phyloP scores from a whole-genome alignment of 768 basidiomycete species.

The Pulveroboletus sp. region DNA sequence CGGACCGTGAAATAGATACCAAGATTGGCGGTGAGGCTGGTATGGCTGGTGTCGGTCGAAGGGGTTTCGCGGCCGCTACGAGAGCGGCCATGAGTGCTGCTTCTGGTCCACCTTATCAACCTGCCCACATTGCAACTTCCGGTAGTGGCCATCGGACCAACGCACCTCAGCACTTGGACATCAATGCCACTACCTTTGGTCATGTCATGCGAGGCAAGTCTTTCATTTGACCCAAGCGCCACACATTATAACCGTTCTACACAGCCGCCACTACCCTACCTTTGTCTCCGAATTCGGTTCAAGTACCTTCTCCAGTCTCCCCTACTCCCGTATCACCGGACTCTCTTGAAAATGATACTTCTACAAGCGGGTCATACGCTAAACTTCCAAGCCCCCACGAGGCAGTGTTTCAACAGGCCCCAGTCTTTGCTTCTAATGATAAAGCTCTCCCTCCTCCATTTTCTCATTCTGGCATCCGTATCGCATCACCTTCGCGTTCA shows the following conservation, averaged over 20 bases:
- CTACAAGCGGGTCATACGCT: conserved; percentile 14
- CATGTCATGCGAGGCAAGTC: conserved; percentile 30
- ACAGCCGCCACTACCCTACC: conserved; percentile 31
- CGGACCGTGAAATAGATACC: conserved; percentile 51
- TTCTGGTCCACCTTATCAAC: conserved; percentile 12
- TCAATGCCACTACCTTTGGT: conserved; percentile 33
- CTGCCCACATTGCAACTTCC: neutral
- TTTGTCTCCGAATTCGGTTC: conserved; percentile 31
- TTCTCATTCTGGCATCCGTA: conserved; percentile 20
- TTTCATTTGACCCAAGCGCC: neutral
- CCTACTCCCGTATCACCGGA: conserved; percentile 25
- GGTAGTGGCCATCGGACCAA: conserved; percentile 28
- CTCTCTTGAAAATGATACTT: conserved; percentile 10
- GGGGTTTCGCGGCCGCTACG: conserved; percentile 75
- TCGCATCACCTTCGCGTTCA: conserved; percentile 28
- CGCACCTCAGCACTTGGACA: conserved; percentile 44
- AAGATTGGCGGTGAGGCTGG: conserved; percentile 71
- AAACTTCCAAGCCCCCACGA: conserved; percentile 22
- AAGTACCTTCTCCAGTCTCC: conserved; percentile 32
- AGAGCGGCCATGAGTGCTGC: conserved; percentile 51
- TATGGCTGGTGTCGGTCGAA: conserved; percentile 87
- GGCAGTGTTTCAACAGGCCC: conserved; percentile 3
- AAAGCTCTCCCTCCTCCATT: conserved; percentile 18
- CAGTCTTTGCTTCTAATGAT: conserved; percentile 6
- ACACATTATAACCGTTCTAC: conserved; percentile 9